Evolutionary conservation across 768 basidiomycete genomes (phyloP).

Genomic region (Hirschioporus abietinus): DNA sequence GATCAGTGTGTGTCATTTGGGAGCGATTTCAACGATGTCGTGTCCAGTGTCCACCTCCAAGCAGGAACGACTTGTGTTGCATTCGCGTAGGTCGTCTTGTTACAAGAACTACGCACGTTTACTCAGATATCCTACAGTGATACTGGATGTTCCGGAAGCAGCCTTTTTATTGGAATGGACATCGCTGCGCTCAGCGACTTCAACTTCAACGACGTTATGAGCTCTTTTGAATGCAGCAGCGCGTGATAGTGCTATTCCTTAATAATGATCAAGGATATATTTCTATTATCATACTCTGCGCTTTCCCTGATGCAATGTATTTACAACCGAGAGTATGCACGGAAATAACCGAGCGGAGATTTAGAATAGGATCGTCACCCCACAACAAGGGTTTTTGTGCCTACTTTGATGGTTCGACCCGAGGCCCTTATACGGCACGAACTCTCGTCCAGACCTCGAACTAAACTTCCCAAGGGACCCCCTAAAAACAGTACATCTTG

Average conservation of each 20-base stretch:
- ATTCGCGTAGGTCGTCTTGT: neutral
- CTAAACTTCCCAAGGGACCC: too few species aligned
- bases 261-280: too few species aligned
- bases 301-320: too few species aligned
- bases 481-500: too few species aligned
- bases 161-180: neutral
- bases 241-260: neutral
- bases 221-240: neutral
- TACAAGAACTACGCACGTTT: too few species aligned
- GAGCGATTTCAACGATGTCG: neutral
- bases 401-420: too few species aligned
- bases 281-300: too few species aligned
- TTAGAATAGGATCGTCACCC: neutral
- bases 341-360: neutral
- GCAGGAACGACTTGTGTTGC: neutral
- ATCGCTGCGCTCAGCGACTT: neutral
- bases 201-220: neutral
- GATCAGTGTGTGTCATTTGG: neutral
- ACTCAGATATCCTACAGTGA: neutral
- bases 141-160: neutral
- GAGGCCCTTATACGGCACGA: too few species aligned
- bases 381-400: too few species aligned
- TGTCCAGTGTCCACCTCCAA: neutral
- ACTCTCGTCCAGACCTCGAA: too few species aligned
- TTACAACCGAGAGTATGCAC: too few species aligned